Base-by-base conservation (phyloP, 768 basidiomycete genomes). In the Macrolepiota albuminosa region DNA sequence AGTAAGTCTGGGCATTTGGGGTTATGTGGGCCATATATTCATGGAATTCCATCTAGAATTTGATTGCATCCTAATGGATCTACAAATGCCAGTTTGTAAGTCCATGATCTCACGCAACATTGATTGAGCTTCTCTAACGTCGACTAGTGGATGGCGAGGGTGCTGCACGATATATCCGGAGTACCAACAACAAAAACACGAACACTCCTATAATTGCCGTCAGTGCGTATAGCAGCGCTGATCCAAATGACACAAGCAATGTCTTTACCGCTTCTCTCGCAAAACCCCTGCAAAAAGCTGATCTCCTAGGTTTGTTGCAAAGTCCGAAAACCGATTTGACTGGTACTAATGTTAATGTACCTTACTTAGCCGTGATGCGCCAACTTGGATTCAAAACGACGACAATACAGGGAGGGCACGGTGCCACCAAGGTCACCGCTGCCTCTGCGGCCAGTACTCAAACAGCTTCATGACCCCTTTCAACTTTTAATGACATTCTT, bases 121-220 rank as follows among this genome's bases (percentile, higher is more conserved):
- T 43, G 14, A n/a, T 43, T 26, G 10, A 33, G 4, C 40, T 56
- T 46, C 40, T 50, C 14, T 49, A 56, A 57, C 42, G 46, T 45
- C 45, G 11, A 31, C 29, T 47, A 40, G 93, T 98, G 66, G 95
- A 95, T 69, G 97, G 96, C 40, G 96, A 98, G 74, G 89, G 91
- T 65, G 97, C 97, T 37, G 95, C 97, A 11, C 83, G 94, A 57
- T 98, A 97, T 75, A 96, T 99, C 78, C 94, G 94, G 78, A 94
- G 88, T 66, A 98, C 95, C 18, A 93, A 92, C 71, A 94, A 93
- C 79, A 95, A 89, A 77, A 98, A 98, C 68, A 86, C 89, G 54
- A 87, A 83, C 66, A 95, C 94, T 11, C 96, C 96, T 0, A 98
- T 95, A 55, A 86, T 96, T 61, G 90, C 93, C 56, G 87, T 96